These are phyloP conservation scores for Epichloe gansuensis DNA, from an alignment of 2,329 filamentous ascomycete species.

Conservation along the genomic window DNA sequence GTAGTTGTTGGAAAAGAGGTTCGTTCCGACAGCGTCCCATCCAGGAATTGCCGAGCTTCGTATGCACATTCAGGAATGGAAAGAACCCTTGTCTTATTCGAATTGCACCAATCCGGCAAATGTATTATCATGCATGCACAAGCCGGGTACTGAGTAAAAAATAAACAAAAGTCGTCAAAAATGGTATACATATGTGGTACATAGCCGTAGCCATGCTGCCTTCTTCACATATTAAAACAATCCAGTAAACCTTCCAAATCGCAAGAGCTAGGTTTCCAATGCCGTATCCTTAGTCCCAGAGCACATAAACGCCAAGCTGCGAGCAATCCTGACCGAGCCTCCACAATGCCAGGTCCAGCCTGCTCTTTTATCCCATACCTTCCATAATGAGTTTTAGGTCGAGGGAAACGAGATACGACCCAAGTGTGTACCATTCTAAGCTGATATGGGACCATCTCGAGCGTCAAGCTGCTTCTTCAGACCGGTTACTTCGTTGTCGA, in stretches of 20 bases:
- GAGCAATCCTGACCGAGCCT: neutral
- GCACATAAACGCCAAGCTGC: slow-evolving; percentile 7
- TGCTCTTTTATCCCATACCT: neutral
- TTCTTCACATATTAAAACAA: slow-evolving; percentile 9
- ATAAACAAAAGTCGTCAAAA: neutral
- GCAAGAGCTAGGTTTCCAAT: slow-evolving; percentile 19
- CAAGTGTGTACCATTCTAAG: neutral
- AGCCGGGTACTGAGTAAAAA: neutral
- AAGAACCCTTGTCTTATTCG: neutral
- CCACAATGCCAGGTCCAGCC: neutral
- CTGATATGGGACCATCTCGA: slow-evolving; percentile 15
- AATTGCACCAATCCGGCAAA: neutral
- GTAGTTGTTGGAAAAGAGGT: no score
- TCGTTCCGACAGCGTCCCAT: neutral
- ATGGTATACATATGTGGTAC: slow-evolving; percentile 1
- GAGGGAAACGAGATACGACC: neutral
- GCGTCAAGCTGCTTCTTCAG: slow-evolving; percentile 23
- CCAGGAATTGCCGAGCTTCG: no score
- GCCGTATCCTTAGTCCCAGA: slow-evolving; percentile 11
- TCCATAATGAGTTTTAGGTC: neutral
- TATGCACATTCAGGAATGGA: neutral
- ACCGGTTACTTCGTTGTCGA: slow-evolving; percentile 22
- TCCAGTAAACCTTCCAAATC: slow-evolving; percentile 19
- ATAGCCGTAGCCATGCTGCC: neutral
- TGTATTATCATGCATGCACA: neutral